A percentile compares a stretch with the other conserved stretches of the same genome.
Conservation (phyloP, 805 yeast species). For the Candida alai region DNA sequence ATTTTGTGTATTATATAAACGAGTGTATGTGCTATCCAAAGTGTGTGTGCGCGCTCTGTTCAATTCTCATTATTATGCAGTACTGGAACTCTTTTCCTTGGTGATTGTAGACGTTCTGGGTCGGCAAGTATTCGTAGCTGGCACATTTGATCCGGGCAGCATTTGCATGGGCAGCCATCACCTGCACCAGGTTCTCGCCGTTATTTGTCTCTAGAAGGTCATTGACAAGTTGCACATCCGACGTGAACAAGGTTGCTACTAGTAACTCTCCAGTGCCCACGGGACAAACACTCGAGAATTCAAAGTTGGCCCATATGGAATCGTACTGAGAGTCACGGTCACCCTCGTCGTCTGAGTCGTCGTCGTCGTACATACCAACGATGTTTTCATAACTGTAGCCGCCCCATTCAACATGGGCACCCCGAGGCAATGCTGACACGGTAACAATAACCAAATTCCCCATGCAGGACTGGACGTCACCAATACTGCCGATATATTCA, state of each 20-base stretch:
- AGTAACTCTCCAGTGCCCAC: conserved; percentile 8
- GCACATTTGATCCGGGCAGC: background rate
- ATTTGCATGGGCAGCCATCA: conserved; percentile 7
- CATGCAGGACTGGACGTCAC: conserved; percentile 15
- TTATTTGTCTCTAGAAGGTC: conserved; percentile 7
- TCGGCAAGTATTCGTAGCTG: conserved; percentile 15
- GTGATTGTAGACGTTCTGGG: conserved; percentile 11
- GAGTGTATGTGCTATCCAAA: too few species aligned
- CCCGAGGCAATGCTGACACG: conserved; percentile 57
- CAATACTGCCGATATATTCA: conserved; percentile 26
- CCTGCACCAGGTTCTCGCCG: conserved; percentile 8
- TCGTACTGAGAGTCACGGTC: background rate
- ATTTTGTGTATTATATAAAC: too few species aligned
- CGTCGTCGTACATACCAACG: conserved; percentile 36
- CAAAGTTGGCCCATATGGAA: conserved; percentile 8
- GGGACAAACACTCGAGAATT: conserved; percentile 11
- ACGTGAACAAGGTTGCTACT: conserved; percentile 14
- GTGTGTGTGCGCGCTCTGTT: too few species aligned
- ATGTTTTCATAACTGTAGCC: conserved; percentile 50
- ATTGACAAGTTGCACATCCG: conserved; percentile 10
- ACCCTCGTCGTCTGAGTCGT: conserved; percentile 42
- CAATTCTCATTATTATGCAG: conserved; percentile 15
- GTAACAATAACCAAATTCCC: conserved; percentile 46
- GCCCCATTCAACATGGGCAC: conserved; percentile 72
- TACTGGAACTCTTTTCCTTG: conserved; percentile 12